Conservation (phyloP, 1,284 basidiomycete genomes). For the Spongispora temasekensis region DNA sequence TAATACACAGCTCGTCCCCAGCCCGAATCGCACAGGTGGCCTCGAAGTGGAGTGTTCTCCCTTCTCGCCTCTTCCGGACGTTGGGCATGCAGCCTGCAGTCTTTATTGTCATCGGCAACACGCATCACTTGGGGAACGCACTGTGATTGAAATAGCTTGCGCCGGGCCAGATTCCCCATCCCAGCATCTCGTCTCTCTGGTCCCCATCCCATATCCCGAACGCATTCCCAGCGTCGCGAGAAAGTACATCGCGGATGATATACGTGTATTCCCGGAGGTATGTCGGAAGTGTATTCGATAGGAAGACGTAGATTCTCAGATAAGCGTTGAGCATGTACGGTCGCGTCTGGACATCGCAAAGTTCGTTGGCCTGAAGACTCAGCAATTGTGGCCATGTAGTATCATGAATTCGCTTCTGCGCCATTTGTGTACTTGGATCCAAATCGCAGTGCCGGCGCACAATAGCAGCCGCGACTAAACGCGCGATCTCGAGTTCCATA, state of each 20-base stretch:
- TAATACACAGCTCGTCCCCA: conserved; percentile 61
- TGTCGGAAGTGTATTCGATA: conserved; percentile 38
- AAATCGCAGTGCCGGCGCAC: conserved; percentile 38
- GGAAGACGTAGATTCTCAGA: conserved; percentile 49
- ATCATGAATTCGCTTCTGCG: conserved; percentile 1
- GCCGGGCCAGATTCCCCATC: conserved; percentile 60
- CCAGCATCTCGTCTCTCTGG: conserved; percentile 56
- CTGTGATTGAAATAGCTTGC: conserved; percentile 71
- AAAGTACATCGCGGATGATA: conserved; percentile 51
- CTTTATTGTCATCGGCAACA: background rate
- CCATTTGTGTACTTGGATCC: conserved; percentile 5
- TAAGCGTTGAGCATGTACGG: conserved; percentile 47
- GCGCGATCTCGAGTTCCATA: conserved; percentile 53
- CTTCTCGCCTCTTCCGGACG: conserved; percentile 50
- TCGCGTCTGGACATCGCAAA: conserved; percentile 39
- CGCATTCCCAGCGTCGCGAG: conserved; percentile 63
- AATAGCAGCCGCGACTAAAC: conserved; percentile 50
- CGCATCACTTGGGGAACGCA: conserved; percentile 33
- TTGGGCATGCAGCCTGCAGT: conserved; percentile 59
- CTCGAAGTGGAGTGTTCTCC: conserved; percentile 51
- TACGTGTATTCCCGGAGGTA: conserved; percentile 41
- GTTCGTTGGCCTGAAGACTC: conserved; percentile 52
- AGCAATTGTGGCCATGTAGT: conserved; percentile 38
- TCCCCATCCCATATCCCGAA: conserved; percentile 64
- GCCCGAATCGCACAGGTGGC: conserved; percentile 44